Evolutionary conservation across 495 filamentous ascomycete species (phyloP).

Genomic region (Echria macrotheca): DNA sequence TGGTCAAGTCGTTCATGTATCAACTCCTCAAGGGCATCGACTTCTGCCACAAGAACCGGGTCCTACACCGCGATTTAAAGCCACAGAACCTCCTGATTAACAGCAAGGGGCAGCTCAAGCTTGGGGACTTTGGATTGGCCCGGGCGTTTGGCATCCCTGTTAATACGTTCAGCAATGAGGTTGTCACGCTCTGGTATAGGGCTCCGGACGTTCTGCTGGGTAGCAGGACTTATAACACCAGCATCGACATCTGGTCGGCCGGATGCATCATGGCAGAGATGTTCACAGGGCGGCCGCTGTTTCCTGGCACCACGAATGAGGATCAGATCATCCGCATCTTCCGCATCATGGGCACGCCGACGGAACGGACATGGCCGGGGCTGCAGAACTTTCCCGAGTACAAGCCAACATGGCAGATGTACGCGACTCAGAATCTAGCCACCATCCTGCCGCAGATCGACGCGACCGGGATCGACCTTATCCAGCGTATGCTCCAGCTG

Average conservation of each 20-base stretch:
- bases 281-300: conserved; percentile 88
- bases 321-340: conserved; percentile 95
- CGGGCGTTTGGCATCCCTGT: conserved; percentile 94
- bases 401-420: conserved; percentile 88
- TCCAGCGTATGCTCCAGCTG: conserved; percentile 86
- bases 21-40: conserved; percentile 90
- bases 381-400: conserved; percentile 90
- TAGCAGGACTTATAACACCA: conserved; percentile 89
- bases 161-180: conserved; percentile 97
- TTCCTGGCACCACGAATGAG: conserved; percentile 93
- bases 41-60: conserved; percentile 94
- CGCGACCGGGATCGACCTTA: conserved; percentile 72
- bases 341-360: conserved; percentile 93
- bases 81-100: conserved; percentile 96
- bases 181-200: conserved; percentile 95
- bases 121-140: conserved; percentile 92
- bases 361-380: conserved; percentile 86
- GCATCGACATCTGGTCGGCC: conserved; percentile 96
- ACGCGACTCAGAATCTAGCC: conserved; percentile 84
- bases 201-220: conserved; percentile 91
- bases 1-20: conserved; percentile 97
- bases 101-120: conserved; percentile 80
- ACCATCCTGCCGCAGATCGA: conserved; percentile 89
- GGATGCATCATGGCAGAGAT: conserved; percentile 99
- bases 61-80: conserved; percentile 93